Evolutionary conservation across 768 basidiomycete species (phyloP).

Genomic region (Podaxis pistillaris): DNA sequence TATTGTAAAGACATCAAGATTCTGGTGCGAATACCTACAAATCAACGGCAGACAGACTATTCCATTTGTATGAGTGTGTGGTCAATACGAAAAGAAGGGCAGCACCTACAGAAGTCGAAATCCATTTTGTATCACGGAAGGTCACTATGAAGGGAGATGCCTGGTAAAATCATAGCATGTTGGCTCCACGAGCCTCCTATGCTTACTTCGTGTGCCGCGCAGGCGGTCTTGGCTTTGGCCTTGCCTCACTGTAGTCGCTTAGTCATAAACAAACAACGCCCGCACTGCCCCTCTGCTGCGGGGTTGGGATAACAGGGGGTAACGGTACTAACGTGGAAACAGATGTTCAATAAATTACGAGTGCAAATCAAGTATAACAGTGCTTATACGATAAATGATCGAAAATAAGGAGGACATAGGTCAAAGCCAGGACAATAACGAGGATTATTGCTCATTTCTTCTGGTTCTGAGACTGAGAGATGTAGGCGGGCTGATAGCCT

Average conservation of each 20-base stretch:
- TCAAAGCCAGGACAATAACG: not conserved
- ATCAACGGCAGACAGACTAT: constrained; percentile 17
- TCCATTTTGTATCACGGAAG: not conserved
- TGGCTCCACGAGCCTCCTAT: not conserved
- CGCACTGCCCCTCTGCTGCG: not conserved
- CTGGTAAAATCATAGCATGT: not conserved
- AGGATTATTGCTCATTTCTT: constrained; percentile 9
- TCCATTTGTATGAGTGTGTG: not conserved
- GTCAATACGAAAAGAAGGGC: not conserved
- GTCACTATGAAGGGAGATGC: not conserved
- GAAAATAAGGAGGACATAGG: not conserved
- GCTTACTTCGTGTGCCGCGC: not conserved
- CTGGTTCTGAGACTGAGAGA: constrained; percentile 23
- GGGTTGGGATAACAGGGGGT: not conserved
- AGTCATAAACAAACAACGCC: not conserved
- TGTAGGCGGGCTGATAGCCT: constrained; percentile 42
- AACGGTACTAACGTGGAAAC: not conserved
- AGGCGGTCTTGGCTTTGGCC: not conserved
- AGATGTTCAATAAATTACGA: not conserved
- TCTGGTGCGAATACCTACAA: constrained; percentile 5
- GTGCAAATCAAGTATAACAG: not conserved
- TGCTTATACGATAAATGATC: not conserved
- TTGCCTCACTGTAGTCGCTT: not conserved
- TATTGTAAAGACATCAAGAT: not conserved
- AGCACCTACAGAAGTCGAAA: constrained; percentile 9